These are phyloP conservation scores for Blastobotrys peoriensis DNA, from an alignment of 805 yeast genomes.

Conservation along the genomic window DNA sequence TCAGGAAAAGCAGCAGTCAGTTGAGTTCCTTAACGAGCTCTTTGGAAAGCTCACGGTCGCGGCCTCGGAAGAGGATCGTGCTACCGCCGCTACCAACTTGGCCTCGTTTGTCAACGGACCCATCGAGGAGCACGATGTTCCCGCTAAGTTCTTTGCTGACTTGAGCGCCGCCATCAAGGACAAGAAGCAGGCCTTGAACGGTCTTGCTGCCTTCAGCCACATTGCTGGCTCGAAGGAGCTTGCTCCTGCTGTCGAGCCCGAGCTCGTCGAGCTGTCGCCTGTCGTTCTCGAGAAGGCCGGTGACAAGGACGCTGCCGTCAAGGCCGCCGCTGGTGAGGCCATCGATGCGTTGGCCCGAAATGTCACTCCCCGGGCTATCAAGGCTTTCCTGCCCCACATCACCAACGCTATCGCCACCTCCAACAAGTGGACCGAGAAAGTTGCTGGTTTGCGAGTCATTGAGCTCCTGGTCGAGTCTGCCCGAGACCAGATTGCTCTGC, in stretches of 20 bases:
- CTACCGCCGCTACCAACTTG: constrained; percentile 80
- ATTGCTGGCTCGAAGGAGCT: constrained; percentile 70
- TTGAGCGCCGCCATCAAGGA: constrained; percentile 68
- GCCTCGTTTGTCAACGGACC: constrained; percentile 93
- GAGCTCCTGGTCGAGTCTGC: constrained; percentile 88
- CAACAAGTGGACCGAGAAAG: constrained; percentile 96
- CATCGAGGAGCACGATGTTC: constrained; percentile 97
- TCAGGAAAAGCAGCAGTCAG: constrained; percentile 22
- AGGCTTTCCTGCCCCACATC: constrained; percentile 79
- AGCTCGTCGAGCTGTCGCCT: constrained; percentile 69
- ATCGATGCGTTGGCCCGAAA: constrained; percentile 71
- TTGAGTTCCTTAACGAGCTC: constrained; percentile 83
- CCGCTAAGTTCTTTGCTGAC: constrained; percentile 76
- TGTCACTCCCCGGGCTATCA: constrained; percentile 89
- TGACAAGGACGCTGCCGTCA: constrained; percentile 78
- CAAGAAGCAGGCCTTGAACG: constrained; percentile 76
- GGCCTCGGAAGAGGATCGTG: constrained; percentile 65
- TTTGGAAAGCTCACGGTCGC: constrained; percentile 91
- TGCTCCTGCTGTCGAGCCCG: constrained; percentile 94
- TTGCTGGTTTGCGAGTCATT: constrained; percentile 78
- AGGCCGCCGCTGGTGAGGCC: constrained; percentile 69
- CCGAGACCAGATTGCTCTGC: constrained; percentile 90
- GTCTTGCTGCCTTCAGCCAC: constrained; percentile 76
- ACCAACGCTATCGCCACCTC: constrained; percentile 58
- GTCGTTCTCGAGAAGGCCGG: constrained; percentile 74